These are phyloP conservation scores for Adiantum capillusveneris DNA, from an alignment of 75 land plant species.

Conservation along the genomic window DNA sequence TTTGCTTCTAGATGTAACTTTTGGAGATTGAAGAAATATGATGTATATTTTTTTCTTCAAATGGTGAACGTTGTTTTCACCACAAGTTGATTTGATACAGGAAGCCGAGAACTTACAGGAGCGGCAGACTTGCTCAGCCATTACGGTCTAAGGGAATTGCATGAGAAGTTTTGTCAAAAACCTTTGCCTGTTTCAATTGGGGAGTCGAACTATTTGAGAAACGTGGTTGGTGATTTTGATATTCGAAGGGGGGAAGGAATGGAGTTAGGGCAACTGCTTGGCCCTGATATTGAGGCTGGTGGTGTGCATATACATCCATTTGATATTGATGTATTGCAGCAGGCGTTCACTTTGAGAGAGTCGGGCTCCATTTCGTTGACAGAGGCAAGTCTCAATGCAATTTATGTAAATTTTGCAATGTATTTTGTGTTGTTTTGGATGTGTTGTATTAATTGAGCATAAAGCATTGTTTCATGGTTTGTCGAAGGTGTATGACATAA, in stretches of 20 bases:
- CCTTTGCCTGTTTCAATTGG: constrained; percentile 67
- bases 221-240: constrained; percentile 91
- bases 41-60: too few species aligned
- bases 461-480: too few species aligned
- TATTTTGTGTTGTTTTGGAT: too few species aligned
- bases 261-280: constrained; percentile 73
- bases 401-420: too few species aligned
- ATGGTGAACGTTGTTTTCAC: too few species aligned
- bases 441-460: too few species aligned
- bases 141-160: constrained; percentile 61
- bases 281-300: constrained; percentile 36
- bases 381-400: constrained; percentile 39
- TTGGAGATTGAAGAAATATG: too few species aligned
- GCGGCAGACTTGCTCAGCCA: constrained; percentile 80
- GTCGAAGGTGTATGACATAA: too few species aligned
- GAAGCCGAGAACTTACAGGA: constrained; percentile 84
- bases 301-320: constrained; percentile 57
- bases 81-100: too few species aligned
- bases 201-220: constrained; percentile 75
- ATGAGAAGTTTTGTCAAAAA: constrained; percentile 77
- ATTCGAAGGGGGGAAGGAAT: constrained; percentile 93
- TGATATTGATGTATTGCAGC: constrained; percentile 62
- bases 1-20: too few species aligned
- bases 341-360: constrained; percentile 77
- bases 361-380: constrained; percentile 62